Conservation (phyloP, 176 grass and related monocot genomes). For the Triticum turgidum region DNA sequence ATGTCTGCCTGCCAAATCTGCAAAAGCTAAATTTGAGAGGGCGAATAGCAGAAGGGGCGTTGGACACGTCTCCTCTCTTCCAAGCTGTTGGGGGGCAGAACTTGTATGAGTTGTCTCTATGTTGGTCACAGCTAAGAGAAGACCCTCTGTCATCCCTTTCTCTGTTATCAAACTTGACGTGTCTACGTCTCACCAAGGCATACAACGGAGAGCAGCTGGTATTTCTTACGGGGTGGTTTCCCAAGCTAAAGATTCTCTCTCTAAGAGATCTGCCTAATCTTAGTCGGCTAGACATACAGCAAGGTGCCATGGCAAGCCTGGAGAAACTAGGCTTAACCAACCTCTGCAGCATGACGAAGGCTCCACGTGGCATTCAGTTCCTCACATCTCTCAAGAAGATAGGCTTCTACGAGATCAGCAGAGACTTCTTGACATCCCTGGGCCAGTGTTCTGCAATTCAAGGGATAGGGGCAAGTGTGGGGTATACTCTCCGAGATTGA, state of each 20-base stretch:
- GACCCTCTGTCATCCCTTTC: slow-evolving; percentile 7
- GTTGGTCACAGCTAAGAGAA: background rate
- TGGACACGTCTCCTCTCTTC: no score
- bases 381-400: no score
- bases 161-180: no score
- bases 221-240: background rate
- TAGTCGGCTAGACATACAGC: slow-evolving; percentile 7
- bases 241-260: no score
- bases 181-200: background rate
- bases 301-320: background rate
- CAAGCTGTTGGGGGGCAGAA: background rate
- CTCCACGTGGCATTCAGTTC: no score
- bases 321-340: background rate
- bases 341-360: background rate
- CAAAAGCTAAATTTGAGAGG: background rate
- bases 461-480: no score
- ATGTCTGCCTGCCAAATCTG: background rate
- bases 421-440: no score
- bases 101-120: background rate
- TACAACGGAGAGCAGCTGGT: slow-evolving; percentile 17
- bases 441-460: no score
- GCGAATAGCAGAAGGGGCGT: background rate
- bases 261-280: background rate
- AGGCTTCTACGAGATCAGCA: no score
- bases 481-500: no score